phyloP scores from a whole-genome alignment of 352 stramenopile genomes.

The Globisporangium nagaii region DNA sequence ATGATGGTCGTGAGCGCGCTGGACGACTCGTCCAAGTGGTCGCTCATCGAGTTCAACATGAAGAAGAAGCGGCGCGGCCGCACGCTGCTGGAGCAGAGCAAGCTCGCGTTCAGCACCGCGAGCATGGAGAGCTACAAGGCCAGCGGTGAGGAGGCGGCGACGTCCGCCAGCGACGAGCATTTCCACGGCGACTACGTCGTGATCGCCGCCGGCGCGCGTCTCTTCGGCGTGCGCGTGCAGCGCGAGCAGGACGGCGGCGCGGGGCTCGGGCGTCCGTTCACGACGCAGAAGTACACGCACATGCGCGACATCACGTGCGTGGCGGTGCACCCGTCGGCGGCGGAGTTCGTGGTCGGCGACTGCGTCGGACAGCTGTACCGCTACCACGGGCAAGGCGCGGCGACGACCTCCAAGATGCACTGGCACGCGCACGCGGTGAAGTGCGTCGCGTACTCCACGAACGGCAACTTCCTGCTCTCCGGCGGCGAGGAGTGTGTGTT shows the following conservation, averaged over 20 bases:
- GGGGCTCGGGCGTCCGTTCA: constrained; percentile 21
- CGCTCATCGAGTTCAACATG: constrained; percentile 65
- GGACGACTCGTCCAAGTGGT: constrained; percentile 31
- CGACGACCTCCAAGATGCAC: constrained; percentile 58
- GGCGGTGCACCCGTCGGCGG: constrained; percentile 34
- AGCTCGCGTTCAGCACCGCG: constrained; percentile 38
- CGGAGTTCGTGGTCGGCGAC: constrained; percentile 70
- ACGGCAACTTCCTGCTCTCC: constrained; percentile 76
- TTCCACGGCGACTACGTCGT: constrained; percentile 52
- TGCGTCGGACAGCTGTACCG: constrained; percentile 57
- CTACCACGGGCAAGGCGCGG: constrained; percentile 21
- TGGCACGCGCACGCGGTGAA: constrained; percentile 83
- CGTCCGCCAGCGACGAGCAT: not conserved
- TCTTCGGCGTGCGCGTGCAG: constrained; percentile 41
- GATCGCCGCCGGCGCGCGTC: constrained; percentile 21
- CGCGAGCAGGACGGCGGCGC: constrained; percentile 23
- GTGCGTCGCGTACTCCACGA: constrained; percentile 63
- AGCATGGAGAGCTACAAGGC: constrained; percentile 51
- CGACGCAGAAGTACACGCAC: constrained; percentile 40
- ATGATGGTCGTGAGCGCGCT: constrained; percentile 28
- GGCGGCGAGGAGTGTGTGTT: constrained; percentile 85
- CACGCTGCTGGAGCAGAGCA: constrained; percentile 41
- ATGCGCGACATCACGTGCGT: constrained; percentile 52
- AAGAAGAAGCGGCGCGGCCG: constrained; percentile 53
- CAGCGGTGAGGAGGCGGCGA: not conserved